Base-by-base conservation (phyloP, 2,329 filamentous ascomycete genomes). In the Pseudogymnoascus sp. region DNA sequence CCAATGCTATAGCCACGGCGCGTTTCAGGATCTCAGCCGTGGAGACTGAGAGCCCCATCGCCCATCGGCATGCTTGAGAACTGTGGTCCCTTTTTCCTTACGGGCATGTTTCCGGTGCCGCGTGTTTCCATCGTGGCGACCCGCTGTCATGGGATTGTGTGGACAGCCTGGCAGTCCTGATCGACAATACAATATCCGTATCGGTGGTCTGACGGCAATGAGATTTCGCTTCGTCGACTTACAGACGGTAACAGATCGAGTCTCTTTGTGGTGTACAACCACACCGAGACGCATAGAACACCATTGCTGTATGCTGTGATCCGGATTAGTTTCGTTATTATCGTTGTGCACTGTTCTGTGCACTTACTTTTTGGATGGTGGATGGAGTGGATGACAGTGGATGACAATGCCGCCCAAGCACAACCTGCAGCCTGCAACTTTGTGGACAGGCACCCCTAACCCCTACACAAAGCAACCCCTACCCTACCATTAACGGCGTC, bases 401-500 rank as follows among this genome's bases (percentile, higher is more conserved):
- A 28, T 47, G 41, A 9, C 14, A 41, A 11, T 35, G 11, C 22
- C 7, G 14, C 41, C 14, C 38, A 50, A 30, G 22, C 41, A 50
- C 41, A 4, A 30, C 32, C 41, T 30, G 22, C 22, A 30, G 22
- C n/a, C 22, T 47, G 22, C 41, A 47, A 47, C 22, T n/a, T n/a
- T 28, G 41, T 28, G 41, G 41, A n/a, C 41, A 50, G 41, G 14
- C 41, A 50, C 41, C 41, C 22, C 22, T 28, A 47, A 8, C n/a
- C 39, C 39, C 39, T 22, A 12, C 11, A 6, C 25, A n/a, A 30
- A 30, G 7, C 14, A 41, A 73, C 71, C 68, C 60, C 67, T 69
- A 60, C 71, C 68, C 54, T 72, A 73, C 58, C 74, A 72, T 59
- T 76, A 73, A 61, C 75, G 73, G 37, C 71, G 71, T 62, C 70